Percentiles rank a stretch among this genome's conserved stretches.
These are phyloP conservation scores for Nicotiana knightiana DNA, from an alignment of 257 asterid species.

Conservation along the genomic window DNA sequence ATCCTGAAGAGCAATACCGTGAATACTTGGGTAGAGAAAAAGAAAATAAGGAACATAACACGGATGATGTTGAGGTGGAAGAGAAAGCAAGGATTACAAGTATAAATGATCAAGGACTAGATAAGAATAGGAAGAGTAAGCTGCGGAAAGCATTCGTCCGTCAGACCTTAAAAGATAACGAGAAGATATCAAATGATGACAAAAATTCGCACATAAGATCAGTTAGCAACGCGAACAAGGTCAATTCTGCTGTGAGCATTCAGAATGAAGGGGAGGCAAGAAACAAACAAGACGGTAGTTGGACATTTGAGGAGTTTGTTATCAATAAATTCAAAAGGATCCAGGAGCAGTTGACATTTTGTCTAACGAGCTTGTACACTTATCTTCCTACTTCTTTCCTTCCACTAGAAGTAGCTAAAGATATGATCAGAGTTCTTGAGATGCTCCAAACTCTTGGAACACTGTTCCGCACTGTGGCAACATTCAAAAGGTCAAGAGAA, in stretches of 20 bases:
- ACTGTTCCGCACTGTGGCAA: background rate
- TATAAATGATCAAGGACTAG: background rate
- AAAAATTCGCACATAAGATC: background rate
- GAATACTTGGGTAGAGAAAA: slow-evolving; percentile 7
- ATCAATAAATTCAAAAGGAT: background rate
- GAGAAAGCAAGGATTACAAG: background rate
- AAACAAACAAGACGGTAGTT: background rate
- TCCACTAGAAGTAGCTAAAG: slow-evolving; percentile 16
- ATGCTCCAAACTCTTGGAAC: slow-evolving; percentile 16
- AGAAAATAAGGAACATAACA: background rate
- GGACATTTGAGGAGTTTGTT: slow-evolving; percentile 41
- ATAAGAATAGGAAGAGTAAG: background rate
- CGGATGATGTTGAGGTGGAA: background rate
- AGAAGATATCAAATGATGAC: slow-evolving; percentile 8
- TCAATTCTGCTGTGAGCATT: background rate
- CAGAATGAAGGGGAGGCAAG: background rate
- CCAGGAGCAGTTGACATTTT: slow-evolving; percentile 8
- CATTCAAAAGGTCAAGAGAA: too few relatives aligned
- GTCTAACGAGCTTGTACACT: slow-evolving; percentile 27
- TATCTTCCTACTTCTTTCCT: slow-evolving; percentile 38
- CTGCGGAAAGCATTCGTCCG: slow-evolving; percentile 20
- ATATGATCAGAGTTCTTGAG: slow-evolving; percentile 20
- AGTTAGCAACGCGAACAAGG: background rate
- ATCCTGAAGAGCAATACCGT: slow-evolving; percentile 27
- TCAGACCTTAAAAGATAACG: slow-evolving; percentile 8